Evolutionary conservation across 2,329 filamentous ascomycete species (phyloP).

Genomic region (Aspergillus amoenus): DNA sequence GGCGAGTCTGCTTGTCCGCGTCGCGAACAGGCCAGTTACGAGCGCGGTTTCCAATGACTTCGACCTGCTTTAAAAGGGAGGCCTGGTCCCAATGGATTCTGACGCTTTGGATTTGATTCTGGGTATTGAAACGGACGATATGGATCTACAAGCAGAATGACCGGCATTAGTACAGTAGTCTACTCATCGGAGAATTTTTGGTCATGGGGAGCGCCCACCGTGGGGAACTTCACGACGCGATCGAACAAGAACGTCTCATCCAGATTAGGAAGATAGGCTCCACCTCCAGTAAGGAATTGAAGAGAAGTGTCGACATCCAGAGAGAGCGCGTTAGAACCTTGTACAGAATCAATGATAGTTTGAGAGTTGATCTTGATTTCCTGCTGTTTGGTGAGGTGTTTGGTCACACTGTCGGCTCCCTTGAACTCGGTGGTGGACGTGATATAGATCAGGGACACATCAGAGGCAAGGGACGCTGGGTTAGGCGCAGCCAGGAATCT

Average conservation of each 20-base stretch:
- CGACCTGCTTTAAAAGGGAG: conserved; percentile 85
- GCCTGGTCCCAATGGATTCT: conserved; percentile 95
- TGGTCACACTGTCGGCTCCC: conserved; percentile 73
- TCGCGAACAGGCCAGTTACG: conserved; percentile 95
- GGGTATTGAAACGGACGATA: conserved; percentile 77
- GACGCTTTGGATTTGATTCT: conserved; percentile 80
- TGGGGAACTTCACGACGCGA: conserved; percentile 72
- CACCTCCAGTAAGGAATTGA: conserved; percentile 78
- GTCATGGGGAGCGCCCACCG: conserved; percentile 59
- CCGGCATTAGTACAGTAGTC: not conserved
- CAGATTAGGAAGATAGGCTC: conserved; percentile 80
- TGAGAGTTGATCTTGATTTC: conserved; percentile 80
- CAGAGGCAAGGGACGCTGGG: conserved; percentile 61
- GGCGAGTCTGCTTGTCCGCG: conserved; percentile 75
- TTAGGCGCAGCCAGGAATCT: conserved; percentile 69
- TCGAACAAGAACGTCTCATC: conserved; percentile 94
- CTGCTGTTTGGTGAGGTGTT: conserved; percentile 71
- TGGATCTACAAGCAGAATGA: conserved; percentile 61
- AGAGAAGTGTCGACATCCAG: conserved; percentile 79
- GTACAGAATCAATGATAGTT: conserved; percentile 70
- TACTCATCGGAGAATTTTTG: not conserved
- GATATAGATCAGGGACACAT: conserved; percentile 80
- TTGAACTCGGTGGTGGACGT: conserved; percentile 76
- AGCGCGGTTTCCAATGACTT: conserved; percentile 85
- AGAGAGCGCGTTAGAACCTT: conserved; percentile 68